Evolutionary conservation across 2,329 filamentous ascomycete species (phyloP), one percentile per base, ranked within the genome.

Genomic region (Myriosclerotinia scirpicola): DNA sequence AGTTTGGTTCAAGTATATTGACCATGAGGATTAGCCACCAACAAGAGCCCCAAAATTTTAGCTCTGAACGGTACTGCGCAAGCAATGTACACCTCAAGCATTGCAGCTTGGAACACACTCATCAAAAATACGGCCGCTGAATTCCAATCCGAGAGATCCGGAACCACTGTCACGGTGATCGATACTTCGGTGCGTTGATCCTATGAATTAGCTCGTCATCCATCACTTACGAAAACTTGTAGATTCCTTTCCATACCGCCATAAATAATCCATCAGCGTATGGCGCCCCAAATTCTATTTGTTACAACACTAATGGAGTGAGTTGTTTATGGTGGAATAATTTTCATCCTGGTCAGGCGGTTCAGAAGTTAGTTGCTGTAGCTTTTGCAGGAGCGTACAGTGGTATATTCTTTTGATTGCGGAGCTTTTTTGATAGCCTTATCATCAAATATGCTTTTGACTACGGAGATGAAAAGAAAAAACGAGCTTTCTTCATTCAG

Each of bases 301-400:
- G 68, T 40, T 62, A 61, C 20, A 66, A 68, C 14, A 42, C 53
- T 5, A 64, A 69, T 34, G 68, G 68, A 1, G 48, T 65, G 9
- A 68, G 66, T 15, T 69, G 68, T 54, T 56, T 69, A 30, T 69
- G 68, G 68, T 68, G 50, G 20, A 67, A 69, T 46, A 64, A 55
- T 38, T 66, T 66, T n/a, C 66, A 69, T 42, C 68, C 68, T 8
- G 68, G 66, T 14, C 48, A 61, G 30, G 67, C 56, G 26, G 65
- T 69, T 42, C 67, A 69, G 12, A 67, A 65, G 5, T 58, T 69
- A 12, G 60, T 67, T 34, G 67, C 67, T 34, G 26, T 42, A n/a
- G 61, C 38, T 5, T 54, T 67, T 6, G 54, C 63, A 59, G 54
- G 26, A n/a, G 15, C 17, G 5, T 65, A 48, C 1, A 40, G 15